Evolutionary conservation across 371 early-diverging fungal genomes (phyloP).

Genomic region (Mucor ambiguus): DNA sequence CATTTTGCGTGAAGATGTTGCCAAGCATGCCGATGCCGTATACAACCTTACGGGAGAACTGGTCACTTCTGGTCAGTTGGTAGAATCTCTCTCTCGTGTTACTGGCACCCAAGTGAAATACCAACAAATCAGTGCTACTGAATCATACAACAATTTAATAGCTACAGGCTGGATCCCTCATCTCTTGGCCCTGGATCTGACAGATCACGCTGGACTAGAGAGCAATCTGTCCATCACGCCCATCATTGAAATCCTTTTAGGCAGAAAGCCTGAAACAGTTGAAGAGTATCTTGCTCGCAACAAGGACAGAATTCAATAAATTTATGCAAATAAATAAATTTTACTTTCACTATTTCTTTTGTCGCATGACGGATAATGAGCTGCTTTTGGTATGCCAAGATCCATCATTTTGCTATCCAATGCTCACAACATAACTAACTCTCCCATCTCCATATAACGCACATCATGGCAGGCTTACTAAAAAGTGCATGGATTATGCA

Average conservation of each 20-base stretch:
- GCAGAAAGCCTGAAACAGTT: constrained; percentile 14
- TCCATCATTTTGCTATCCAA: too few relatives aligned
- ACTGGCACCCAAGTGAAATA: constrained; percentile 17
- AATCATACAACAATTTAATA: constrained; percentile 12
- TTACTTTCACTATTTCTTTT: too few relatives aligned
- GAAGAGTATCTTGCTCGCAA: constrained; percentile 9
- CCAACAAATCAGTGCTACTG: constrained; percentile 3
- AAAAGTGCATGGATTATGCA: too few relatives aligned
- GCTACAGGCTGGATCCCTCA: background rate
- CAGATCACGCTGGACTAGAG: background rate
- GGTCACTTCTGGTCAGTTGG: background rate
- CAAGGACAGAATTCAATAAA: background rate
- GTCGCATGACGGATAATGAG: too few relatives aligned
- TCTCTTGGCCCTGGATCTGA: constrained; percentile 6
- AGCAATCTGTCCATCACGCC: background rate
- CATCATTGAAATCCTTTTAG: constrained; percentile 7
- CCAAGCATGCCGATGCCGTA: constrained; percentile 23
- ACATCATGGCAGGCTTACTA: too few relatives aligned
- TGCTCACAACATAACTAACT: too few relatives aligned
- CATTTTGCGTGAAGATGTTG: constrained; percentile 18
- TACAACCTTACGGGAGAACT: constrained; percentile 17
- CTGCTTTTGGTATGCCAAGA: too few relatives aligned
- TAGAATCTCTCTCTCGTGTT: constrained; percentile 5
- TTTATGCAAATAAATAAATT: background rate
- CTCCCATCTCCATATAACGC: too few relatives aligned